A percentile compares a stretch with the other conserved stretches of the same genome.
Conservation (phyloP, 108 stramenopile species). For the Nitzschia sp. region DNA sequence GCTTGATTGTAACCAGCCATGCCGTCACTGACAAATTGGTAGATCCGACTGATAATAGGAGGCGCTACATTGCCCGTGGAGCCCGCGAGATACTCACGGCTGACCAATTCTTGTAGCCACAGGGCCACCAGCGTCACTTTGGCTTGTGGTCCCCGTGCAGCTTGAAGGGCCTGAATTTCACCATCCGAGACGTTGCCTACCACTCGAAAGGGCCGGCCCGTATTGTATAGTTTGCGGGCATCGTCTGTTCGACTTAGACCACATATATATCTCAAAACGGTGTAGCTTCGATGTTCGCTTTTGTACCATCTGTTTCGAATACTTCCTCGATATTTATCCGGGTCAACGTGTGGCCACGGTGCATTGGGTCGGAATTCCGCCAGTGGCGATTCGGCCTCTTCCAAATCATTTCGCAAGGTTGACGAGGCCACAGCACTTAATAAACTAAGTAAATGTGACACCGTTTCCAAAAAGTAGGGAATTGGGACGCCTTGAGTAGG, state of each 20-base stretch:
- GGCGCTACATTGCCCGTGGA: slow-evolving; percentile 43
- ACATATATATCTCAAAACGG: slow-evolving; percentile 38
- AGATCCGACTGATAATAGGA: slow-evolving; percentile 63
- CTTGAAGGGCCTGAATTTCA: slow-evolving; percentile 62
- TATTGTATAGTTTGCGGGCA: slow-evolving; percentile 54
- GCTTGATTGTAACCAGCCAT: slow-evolving; percentile 74
- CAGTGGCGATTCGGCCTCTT: slow-evolving; percentile 66
- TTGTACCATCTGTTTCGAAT: slow-evolving; percentile 41
- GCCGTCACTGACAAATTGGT: slow-evolving; percentile 66
- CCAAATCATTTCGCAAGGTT: slow-evolving; percentile 68
- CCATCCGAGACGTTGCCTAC: slow-evolving; percentile 70
- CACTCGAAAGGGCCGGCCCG: slow-evolving; percentile 68
- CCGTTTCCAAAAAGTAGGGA: slow-evolving; percentile 69
- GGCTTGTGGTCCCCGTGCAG: slow-evolving; percentile 69
- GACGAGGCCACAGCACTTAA: slow-evolving; percentile 68
- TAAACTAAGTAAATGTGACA: slow-evolving; percentile 62
- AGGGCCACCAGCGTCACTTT: slow-evolving; percentile 62
- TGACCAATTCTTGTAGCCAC: slow-evolving; percentile 77
- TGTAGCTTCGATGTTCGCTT: slow-evolving; percentile 3
- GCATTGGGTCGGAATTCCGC: slow-evolving; percentile 49
- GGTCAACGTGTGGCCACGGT: slow-evolving; percentile 70
- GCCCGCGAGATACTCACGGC: slow-evolving; percentile 65
- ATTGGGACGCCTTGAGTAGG: slow-evolving; percentile 7
- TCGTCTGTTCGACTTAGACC: slow-evolving; percentile 50
- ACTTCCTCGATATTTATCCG: slow-evolving; percentile 48